Base-by-base conservation (phyloP, 805 yeast species). In the Babjeviella inositovora region DNA sequence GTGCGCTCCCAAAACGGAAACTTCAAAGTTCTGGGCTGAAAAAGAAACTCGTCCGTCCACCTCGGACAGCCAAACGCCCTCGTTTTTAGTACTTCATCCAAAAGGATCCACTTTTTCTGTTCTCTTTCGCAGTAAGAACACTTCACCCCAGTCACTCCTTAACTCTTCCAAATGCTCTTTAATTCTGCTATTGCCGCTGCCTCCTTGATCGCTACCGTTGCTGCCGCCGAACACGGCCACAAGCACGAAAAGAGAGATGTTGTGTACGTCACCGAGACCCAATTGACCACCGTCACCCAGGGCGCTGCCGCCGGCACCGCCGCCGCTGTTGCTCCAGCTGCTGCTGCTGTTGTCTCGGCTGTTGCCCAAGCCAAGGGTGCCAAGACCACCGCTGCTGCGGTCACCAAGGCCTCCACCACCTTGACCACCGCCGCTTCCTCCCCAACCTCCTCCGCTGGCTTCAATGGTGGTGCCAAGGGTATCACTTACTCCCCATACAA, bases 401-500 rank as follows among this genome's bases (percentile, higher is more conserved):
- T 38, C 26, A 44, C 38, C 15, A 33, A 43, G 28, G 31, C 50
- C 20, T 23, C 44, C 26, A 31, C 44, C 14, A 15, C 47, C 17
- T 15, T 41, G 8, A 26, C 39, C 18, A 25, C 39, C 19, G 22
- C 52, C 9, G 25, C 52, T 22, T 27, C 57, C 17, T 29, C 50
- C 23, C 31, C 53, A 25, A 24, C 50, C 21, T 23, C 55, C 5
- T 23, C 45, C 12, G 20, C 45, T 13, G 26, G 35, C 43, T 41
- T 37, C 26, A 39, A 51, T 15, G 57, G 56, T 15, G 61, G 64
- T 30, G 58, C 72, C 31, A 68, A 62, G 50, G 93, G 90, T 62
- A 60, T 79, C 39, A 69, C 84, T 28, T 79, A 79, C 62, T 70
- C 85, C 23, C 93, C 93, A 35, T 79, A 79, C 64, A 53, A 70